Percentiles rank a stretch among this genome's conserved stretches.
phyloP scores from a whole-genome alignment of 768 basidiomycete species.

The Suillus plorans region DNA sequence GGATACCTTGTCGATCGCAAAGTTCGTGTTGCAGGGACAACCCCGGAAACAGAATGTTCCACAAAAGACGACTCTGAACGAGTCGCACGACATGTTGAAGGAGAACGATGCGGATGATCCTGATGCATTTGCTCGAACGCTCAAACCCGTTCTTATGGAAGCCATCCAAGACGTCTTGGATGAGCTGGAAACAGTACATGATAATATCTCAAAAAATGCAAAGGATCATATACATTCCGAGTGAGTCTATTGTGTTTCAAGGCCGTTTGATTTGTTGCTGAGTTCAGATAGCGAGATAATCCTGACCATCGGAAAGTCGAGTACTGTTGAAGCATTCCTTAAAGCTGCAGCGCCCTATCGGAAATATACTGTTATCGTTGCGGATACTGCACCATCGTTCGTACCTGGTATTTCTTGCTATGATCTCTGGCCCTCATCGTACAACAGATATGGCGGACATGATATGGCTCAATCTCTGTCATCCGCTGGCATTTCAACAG shows the following conservation, averaged over 20 bases:
- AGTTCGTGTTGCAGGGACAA: constrained; percentile 81
- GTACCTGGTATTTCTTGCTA: constrained; percentile 28
- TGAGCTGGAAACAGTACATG: constrained; percentile 94
- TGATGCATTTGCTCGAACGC: constrained; percentile 69
- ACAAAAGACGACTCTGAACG: constrained; percentile 39
- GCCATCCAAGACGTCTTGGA: constrained; percentile 96
- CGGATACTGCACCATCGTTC: constrained; percentile 92
- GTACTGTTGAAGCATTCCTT: constrained; percentile 90
- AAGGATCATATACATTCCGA: constrained; percentile 98
- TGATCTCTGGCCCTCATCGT: constrained; percentile 7
- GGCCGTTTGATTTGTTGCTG: not conserved
- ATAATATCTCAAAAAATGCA: constrained; percentile 91
- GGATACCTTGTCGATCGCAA: constrained; percentile 68
- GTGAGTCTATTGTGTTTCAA: constrained; percentile 47
- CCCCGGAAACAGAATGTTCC: constrained; percentile 47
- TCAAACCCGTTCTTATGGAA: constrained; percentile 95
- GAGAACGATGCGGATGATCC: constrained; percentile 77
- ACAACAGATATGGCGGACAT: constrained; percentile 74
- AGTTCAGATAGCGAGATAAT: constrained; percentile 77
- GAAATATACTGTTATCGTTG: constrained; percentile 95
- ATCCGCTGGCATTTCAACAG: constrained; percentile 81
- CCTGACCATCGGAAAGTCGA: constrained; percentile 89
- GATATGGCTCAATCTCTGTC: constrained; percentile 84
- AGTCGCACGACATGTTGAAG: constrained; percentile 56
- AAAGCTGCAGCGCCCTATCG: constrained; percentile 86